Percentiles rank a stretch among this genome's conserved stretches.
These are phyloP conservation scores for Caloboletus inedulis DNA, from an alignment of 1,284 basidiomycete genomes.

Conservation along the genomic window DNA sequence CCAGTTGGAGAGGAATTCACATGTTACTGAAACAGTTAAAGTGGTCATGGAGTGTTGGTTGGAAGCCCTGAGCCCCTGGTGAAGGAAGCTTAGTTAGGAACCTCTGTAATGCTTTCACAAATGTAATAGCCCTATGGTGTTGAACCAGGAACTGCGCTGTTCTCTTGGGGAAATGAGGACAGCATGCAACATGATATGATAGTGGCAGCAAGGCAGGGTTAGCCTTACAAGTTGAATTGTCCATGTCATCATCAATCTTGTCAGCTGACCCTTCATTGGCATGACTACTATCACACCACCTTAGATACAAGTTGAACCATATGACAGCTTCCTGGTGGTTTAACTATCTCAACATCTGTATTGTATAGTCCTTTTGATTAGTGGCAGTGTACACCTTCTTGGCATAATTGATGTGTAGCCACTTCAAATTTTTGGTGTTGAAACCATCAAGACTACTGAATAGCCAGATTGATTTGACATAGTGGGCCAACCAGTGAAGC, in stretches of 20 bases:
- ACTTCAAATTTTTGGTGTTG: conserved; percentile 14
- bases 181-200: neutral
- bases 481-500: conserved; percentile 20
- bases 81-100: no score
- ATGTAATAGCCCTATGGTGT: neutral
- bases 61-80: neutral
- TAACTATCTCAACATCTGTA: conserved; percentile 1
- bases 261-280: no score
- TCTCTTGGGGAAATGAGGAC: neutral
- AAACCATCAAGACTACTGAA: conserved; percentile 7
- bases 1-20: no score
- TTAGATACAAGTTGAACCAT: neutral
- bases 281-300: no score
- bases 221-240: no score
- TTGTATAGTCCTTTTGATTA: neutral
- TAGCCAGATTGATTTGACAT: conserved; percentile 1
- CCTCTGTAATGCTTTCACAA: no score
- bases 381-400: conserved; percentile 12
- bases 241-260: no score
- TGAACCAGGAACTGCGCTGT: neutral
- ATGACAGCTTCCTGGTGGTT: no score
- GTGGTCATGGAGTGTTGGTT: neutral
- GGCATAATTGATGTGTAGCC: conserved; percentile 15
- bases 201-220: neutral
- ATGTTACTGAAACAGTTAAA: neutral